Base-by-base conservation (phyloP, 1,284 basidiomycete genomes). In the Moesziomyces sp. region DNA sequence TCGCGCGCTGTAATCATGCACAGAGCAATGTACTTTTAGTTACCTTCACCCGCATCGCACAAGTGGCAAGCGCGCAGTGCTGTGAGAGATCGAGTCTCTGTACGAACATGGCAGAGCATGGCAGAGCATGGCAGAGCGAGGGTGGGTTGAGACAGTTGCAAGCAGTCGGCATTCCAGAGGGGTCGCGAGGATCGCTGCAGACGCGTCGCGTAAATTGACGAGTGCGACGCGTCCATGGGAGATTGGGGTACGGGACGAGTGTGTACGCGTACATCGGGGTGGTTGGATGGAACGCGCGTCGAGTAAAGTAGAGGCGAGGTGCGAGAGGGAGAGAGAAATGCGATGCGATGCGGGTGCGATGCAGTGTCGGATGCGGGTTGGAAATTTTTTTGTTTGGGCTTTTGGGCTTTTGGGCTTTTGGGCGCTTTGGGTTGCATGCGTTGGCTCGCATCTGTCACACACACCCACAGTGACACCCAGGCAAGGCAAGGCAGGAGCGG, bases 141-240 rank as follows among this genome's bases (percentile, higher is more conserved):
- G 26, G 8, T 28, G 26, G 26, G 26, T 42, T 58, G 61, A 64
- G n/a, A 64, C 55, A 64, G 61, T 55, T 53, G 61, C 51, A 50
- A 58, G 46, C 26, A 53, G 13, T 16, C 18, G 14, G 38, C 38
- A 16, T 40, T 40, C 16, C 38, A 44, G 30, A 18, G 35, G 40
- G 42, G 21, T 21, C 21, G 21, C 21, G 21, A 21, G 26, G 18
- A 26, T 26, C n/a, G 9, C n/a, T 9, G 40, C 26, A 35, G 26
- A 35, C 21, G 23, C 21, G 47, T 35, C 38, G 23, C 44, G 46
- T 26, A 38, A 28, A 35, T 42, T 28, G 16, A 8, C 26, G 26
- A 28, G 6, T 7, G 26, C 19, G 45, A 40, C 38, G 38, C 38
- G 38, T 40, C 38, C 16, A 40, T 3, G 38, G 7, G 11, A 40